Evolutionary conservation across 768 basidiomycete species (phyloP).

Genomic region (Russula dissimulans): DNA sequence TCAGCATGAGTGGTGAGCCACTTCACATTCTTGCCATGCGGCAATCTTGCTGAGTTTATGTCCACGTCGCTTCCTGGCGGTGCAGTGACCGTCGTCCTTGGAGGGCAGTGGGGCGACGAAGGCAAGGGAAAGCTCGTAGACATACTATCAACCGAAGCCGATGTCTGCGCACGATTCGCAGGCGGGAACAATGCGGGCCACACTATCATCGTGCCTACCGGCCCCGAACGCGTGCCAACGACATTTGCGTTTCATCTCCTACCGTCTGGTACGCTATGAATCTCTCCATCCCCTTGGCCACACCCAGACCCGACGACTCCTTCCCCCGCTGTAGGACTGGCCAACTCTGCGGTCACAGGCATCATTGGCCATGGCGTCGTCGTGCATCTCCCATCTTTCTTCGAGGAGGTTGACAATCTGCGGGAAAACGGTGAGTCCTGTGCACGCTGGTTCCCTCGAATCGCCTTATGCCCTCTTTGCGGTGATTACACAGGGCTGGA

Average conservation of each 20-base stretch:
- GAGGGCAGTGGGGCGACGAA: slow-evolving; percentile 89
- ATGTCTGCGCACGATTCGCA: slow-evolving; percentile 92
- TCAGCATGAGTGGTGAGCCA: too few species aligned
- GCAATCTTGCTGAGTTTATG: neutral
- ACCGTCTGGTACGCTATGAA: slow-evolving; percentile 65
- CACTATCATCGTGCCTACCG: slow-evolving; percentile 81
- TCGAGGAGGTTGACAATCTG: slow-evolving; percentile 81
- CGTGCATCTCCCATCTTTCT: slow-evolving; percentile 91
- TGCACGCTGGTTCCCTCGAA: neutral
- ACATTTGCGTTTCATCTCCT: slow-evolving; percentile 94
- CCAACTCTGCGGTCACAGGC: slow-evolving; percentile 78
- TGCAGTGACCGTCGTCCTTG: slow-evolving; percentile 66
- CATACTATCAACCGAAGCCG: slow-evolving; percentile 80
- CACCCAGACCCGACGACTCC: neutral
- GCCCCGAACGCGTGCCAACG: slow-evolving; percentile 60
- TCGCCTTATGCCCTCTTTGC: neutral
- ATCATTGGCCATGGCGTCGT: slow-evolving; percentile 95
- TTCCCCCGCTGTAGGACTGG: slow-evolving; percentile 44
- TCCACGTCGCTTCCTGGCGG: neutral
- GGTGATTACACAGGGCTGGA: slow-evolving; percentile 52
- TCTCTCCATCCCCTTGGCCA: neutral
- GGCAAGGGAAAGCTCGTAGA: slow-evolving; percentile 96
- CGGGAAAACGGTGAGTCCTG: slow-evolving; percentile 62
- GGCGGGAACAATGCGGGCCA: slow-evolving; percentile 99
- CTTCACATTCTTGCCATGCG: too few species aligned